Conservation (phyloP, 208 protist species). For the Trypanosoma avium region DNA sequence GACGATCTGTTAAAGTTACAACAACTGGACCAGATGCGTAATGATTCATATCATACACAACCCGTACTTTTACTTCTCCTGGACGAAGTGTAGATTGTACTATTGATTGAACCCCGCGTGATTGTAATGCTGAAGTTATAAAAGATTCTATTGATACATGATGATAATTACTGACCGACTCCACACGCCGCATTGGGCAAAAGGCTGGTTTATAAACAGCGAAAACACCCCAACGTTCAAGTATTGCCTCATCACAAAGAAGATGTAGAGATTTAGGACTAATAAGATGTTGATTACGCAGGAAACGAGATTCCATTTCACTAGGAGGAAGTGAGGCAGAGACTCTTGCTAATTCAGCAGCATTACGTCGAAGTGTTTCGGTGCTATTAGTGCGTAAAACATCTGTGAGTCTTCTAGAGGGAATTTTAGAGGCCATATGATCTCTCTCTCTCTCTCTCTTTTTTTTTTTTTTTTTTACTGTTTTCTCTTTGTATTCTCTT, state of each 20-base stretch:
- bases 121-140: slow-evolving; percentile 59
- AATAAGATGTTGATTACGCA: slow-evolving; percentile 81
- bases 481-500: neutral
- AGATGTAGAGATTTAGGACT: slow-evolving; percentile 71
- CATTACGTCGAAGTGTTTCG: slow-evolving; percentile 55
- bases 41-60: slow-evolving; percentile 70
- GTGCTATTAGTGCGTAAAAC: slow-evolving; percentile 71
- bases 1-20: slow-evolving; percentile 50
- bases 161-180: slow-evolving; percentile 76
- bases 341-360: slow-evolving; percentile 47
- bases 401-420: slow-evolving; percentile 62
- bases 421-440: slow-evolving; percentile 58
- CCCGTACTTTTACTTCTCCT: slow-evolving; percentile 52
- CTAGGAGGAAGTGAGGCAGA: slow-evolving; percentile 47
- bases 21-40: slow-evolving; percentile 79
- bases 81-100: slow-evolving; percentile 29
- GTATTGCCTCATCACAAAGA: slow-evolving; percentile 30
- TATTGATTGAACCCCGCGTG: slow-evolving; percentile 43
- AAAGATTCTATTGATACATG: slow-evolving; percentile 82
- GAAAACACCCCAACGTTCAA: slow-evolving; percentile 57
- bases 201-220: slow-evolving; percentile 89
- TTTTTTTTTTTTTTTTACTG: neutral
- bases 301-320: slow-evolving; percentile 67
- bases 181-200: slow-evolving; percentile 78
- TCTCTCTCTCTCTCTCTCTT: neutral